Evolutionary conservation across 2,329 filamentous ascomycete genomes (phyloP).

Genomic region (Elsinoe fawcettii): DNA sequence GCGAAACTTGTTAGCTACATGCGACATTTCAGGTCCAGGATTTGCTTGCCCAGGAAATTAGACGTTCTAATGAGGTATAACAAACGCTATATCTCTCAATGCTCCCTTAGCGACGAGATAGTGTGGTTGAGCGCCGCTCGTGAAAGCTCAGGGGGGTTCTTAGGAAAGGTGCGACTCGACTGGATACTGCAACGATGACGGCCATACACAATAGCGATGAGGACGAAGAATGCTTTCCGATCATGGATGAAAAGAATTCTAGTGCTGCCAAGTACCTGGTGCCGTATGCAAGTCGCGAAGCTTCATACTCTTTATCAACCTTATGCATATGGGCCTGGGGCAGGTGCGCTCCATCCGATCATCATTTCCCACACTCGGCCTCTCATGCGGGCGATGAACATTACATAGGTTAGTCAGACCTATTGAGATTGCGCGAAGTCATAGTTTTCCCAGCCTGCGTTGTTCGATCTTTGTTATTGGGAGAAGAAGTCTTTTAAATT

Average conservation of each 20-base stretch:
- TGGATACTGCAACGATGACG: background rate
- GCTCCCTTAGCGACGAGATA: background rate
- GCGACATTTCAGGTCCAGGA: too few relatives aligned
- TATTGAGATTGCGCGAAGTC: too few relatives aligned
- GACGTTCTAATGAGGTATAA: too few relatives aligned
- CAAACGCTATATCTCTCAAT: too few relatives aligned
- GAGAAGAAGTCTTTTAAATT: too few relatives aligned
- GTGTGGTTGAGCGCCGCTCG: background rate
- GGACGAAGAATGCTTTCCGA: background rate
- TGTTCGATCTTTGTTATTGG: too few relatives aligned
- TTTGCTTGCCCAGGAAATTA: too few relatives aligned
- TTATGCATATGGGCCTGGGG: background rate
- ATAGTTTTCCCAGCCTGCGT: too few relatives aligned
- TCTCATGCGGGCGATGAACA: too few relatives aligned
- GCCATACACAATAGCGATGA: background rate
- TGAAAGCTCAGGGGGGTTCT: background rate
- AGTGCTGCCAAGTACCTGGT: background rate
- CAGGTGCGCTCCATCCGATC: background rate
- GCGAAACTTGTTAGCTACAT: too few relatives aligned
- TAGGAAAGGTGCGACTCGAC: background rate
- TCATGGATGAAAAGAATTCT: background rate
- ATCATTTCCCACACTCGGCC: too few relatives aligned
- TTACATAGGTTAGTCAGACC: too few relatives aligned
- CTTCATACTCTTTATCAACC: background rate
- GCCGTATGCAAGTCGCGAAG: background rate